Conservation (phyloP, 805 yeast species). For the Saturnispora dispora region DNA sequence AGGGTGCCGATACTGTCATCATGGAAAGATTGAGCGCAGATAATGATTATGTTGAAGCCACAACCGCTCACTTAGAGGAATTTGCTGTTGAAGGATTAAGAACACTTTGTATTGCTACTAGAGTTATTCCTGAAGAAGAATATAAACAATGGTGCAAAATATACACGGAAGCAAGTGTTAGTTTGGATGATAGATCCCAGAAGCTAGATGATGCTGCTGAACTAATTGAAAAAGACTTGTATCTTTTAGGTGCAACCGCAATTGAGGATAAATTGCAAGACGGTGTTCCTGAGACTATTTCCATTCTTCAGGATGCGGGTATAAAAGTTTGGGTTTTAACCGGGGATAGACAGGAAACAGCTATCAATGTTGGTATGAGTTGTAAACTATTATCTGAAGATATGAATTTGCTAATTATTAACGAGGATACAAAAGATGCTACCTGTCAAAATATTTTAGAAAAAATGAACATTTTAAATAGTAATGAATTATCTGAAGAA, state of each 20-base stretch:
- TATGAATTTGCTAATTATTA: constrained; percentile 84
- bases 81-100: constrained; percentile 95
- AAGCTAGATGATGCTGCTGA: constrained; percentile 86
- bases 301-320: constrained; percentile 91
- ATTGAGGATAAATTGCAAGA: constrained; percentile 97
- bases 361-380: constrained; percentile 97
- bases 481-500: constrained; percentile 54
- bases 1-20: constrained; percentile 97
- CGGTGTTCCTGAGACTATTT: constrained; percentile 97
- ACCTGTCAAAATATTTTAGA: constrained; percentile 63
- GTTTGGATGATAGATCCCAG: constrained; percentile 63
- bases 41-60: constrained; percentile 76
- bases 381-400: constrained; percentile 91
- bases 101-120: constrained; percentile 84
- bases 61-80: constrained; percentile 83
- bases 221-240: constrained; percentile 68
- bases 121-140: constrained; percentile 72
- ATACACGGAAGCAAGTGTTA: constrained; percentile 75
- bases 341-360: constrained; percentile 98
- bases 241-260: constrained; percentile 92
- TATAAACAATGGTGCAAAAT: constrained; percentile 58
- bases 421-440: constrained; percentile 76
- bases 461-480: constrained; percentile 64
- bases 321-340: constrained; percentile 96
- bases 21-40: constrained; percentile 66